Evolutionary conservation across 2,329 filamentous ascomycete genomes (phyloP).

Genomic region (Alternaria brassicicola): DNA sequence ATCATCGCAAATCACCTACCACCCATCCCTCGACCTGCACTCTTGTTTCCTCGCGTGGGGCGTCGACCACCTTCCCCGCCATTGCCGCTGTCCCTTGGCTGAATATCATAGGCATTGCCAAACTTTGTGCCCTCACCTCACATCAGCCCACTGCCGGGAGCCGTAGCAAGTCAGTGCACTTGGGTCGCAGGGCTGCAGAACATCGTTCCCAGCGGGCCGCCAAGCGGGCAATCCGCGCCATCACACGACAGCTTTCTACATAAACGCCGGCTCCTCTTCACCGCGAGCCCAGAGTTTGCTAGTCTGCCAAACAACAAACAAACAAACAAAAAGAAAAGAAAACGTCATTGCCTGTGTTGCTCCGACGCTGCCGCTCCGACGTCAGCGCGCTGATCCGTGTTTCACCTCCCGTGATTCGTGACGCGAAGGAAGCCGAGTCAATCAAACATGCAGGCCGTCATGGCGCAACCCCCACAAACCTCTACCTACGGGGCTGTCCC

Average conservation of each 20-base stretch:
- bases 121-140: constrained; percentile 9
- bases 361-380: constrained; percentile 30
- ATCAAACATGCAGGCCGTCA: constrained; percentile 38
- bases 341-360: constrained; percentile 20
- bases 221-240: constrained; percentile 22
- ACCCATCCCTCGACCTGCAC: background rate
- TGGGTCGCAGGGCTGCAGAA: constrained; percentile 26
- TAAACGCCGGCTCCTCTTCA: constrained; percentile 22
- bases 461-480: constrained; percentile 32
- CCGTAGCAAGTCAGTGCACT: constrained; percentile 28
- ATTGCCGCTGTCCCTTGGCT: constrained; percentile 1
- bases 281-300: constrained; percentile 1
- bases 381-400: constrained; percentile 36
- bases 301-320: too few relatives aligned
- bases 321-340: constrained; percentile 3
- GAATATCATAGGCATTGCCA: constrained; percentile 24
- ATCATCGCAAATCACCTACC: background rate
- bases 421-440: constrained; percentile 23
- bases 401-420: constrained; percentile 27
- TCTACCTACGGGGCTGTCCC: constrained; percentile 38
- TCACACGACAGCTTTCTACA: constrained; percentile 22
- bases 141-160: constrained; percentile 39
- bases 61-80: background rate
- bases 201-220: constrained; percentile 31
- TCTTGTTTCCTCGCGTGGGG: background rate